A percentile compares a stretch with the other conserved stretches of the same genome.
These are phyloP conservation scores for Aspergillus sp. DNA, from an alignment of 2,329 filamentous ascomycete species.

Conservation along the genomic window DNA sequence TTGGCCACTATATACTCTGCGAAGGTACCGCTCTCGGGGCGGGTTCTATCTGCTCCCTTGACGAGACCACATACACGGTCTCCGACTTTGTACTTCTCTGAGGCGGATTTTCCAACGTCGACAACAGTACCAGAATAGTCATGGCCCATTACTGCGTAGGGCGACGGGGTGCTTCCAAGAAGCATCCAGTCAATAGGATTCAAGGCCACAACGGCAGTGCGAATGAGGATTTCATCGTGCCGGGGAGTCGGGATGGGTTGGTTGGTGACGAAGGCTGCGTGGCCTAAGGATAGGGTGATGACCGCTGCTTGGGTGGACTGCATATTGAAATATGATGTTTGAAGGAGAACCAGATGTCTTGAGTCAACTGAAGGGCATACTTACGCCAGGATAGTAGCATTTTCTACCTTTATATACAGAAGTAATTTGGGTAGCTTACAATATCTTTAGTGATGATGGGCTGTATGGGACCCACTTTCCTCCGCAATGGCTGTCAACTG, in stretches of 20 bases:
- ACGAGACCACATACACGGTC: conserved; percentile 39
- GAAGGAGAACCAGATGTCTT: neutral
- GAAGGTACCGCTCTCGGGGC: conserved; percentile 36
- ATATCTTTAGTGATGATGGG: neutral
- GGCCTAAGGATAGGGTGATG: neutral
- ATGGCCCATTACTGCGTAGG: conserved; percentile 5
- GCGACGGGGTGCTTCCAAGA: neutral
- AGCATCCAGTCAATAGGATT: conserved; percentile 14
- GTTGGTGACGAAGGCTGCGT: neutral
- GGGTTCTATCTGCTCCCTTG: conserved; percentile 32
- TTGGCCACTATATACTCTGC: conserved; percentile 38
- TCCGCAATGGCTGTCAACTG: neutral
- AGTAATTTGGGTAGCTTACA: neutral
- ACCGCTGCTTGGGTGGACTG: neutral
- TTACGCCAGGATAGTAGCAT: neutral
- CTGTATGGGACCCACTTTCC: neutral
- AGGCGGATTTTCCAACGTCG: neutral
- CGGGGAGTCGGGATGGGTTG: neutral
- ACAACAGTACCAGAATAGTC: conserved; percentile 9
- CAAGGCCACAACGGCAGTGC: conserved; percentile 9
- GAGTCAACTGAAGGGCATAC: neutral
- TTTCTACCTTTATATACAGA: neutral
- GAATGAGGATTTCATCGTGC: neutral
- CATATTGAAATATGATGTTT: neutral
- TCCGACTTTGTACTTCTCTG: conserved; percentile 25